Conservation (phyloP, 169 alveolate species). For the Plasmodium reichenowi region DNA sequence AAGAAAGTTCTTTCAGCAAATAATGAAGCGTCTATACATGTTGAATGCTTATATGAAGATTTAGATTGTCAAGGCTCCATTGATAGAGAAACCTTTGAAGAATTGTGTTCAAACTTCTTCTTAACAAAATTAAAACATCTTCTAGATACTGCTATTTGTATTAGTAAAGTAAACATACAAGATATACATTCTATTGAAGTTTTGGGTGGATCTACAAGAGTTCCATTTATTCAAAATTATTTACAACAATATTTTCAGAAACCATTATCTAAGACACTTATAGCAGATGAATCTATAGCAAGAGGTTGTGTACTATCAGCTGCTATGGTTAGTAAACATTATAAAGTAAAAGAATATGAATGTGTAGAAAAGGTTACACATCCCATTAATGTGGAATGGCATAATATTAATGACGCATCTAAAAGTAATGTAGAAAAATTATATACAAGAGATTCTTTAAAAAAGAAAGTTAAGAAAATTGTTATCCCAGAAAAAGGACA, state of each 20-base stretch:
- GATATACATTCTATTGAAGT: constrained; percentile 94
- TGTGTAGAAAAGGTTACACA: constrained; percentile 78
- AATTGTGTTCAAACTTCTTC: constrained; percentile 86
- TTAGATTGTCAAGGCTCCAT: constrained; percentile 89
- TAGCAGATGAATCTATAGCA: constrained; percentile 97
- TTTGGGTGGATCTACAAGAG: constrained; percentile 97
- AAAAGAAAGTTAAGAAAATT: constrained; percentile 42
- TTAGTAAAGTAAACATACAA: constrained; percentile 83
- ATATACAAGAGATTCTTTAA: constrained; percentile 48
- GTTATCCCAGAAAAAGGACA: constrained; percentile 71
- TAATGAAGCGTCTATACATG: constrained; percentile 92
- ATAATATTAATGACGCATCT: constrained; percentile 34
- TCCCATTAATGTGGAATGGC: constrained; percentile 77
- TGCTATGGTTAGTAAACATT: constrained; percentile 83
- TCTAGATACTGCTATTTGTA: constrained; percentile 80
- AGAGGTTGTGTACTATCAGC: constrained; percentile 96
- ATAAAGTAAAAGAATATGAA: constrained; percentile 82
- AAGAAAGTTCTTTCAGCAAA: constrained; percentile 97
- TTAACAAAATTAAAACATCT: constrained; percentile 83
- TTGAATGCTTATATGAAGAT: constrained; percentile 97
- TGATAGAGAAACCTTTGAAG: constrained; percentile 94
- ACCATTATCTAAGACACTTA: constrained; percentile 93
- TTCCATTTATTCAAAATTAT: constrained; percentile 94
- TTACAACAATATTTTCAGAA: constrained; percentile 90
- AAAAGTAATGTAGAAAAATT: constrained; percentile 23